Conservation (phyloP, 2,329 filamentous ascomycete species). For the Aschersonia sp. region DNA sequence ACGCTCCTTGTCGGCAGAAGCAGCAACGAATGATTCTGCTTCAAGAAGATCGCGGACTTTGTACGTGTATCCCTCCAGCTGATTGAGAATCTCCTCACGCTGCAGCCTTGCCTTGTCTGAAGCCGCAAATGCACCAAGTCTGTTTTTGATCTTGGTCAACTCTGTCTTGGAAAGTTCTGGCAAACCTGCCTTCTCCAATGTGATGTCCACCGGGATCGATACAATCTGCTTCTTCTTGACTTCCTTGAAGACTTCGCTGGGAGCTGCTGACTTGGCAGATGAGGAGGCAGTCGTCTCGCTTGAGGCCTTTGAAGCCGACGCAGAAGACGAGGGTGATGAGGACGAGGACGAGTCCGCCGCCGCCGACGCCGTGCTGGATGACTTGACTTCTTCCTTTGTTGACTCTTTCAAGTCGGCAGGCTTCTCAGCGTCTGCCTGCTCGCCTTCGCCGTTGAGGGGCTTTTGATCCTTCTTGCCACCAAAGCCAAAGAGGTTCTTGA, state of each 20-base stretch:
- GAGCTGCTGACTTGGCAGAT: constrained; percentile 28
- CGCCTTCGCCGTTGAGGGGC: constrained; percentile 50
- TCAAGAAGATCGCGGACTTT: constrained; percentile 70
- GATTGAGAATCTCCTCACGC: constrained; percentile 80
- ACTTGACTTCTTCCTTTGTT: constrained; percentile 25
- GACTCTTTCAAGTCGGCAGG: constrained; percentile 20
- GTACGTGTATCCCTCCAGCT: constrained; percentile 89
- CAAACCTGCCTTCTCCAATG: constrained; percentile 33
- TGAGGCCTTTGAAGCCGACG: background rate
- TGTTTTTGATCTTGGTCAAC: constrained; percentile 42
- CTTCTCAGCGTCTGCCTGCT: constrained; percentile 23
- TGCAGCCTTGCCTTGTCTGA: constrained; percentile 66
- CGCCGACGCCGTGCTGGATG: background rate
- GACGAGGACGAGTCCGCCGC: constrained; percentile 9
- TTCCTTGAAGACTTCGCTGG: constrained; percentile 30
- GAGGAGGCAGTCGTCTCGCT: background rate
- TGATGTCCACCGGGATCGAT: constrained; percentile 35
- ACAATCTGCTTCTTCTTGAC: constrained; percentile 47
- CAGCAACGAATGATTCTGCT: constrained; percentile 56
- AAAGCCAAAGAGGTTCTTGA: constrained; percentile 93
- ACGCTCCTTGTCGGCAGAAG: constrained; percentile 56
- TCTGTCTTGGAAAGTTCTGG: constrained; percentile 34
- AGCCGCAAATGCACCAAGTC: constrained; percentile 69
- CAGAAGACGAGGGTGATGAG: constrained; percentile 8
- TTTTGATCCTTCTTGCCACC: constrained; percentile 76